phyloP scores from a whole-genome alignment of 2,329 filamentous ascomycete genomes.

The Fusarium begoniae region DNA sequence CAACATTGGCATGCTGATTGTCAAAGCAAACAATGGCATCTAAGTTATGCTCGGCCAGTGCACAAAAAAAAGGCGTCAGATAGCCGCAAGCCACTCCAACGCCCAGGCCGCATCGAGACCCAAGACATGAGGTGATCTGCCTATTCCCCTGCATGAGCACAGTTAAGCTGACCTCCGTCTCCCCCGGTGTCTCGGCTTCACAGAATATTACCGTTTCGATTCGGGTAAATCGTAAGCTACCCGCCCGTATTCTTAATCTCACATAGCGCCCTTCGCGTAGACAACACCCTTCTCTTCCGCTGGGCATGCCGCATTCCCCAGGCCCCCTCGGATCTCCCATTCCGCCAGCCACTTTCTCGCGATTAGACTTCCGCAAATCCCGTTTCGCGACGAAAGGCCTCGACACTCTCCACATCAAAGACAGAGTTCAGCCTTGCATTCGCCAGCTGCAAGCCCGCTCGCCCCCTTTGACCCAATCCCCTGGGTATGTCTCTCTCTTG shows the following conservation, averaged over 20 bases:
- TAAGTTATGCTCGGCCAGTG: neutral
- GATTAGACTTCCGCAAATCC: neutral
- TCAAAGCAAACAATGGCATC: neutral
- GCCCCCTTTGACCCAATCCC: neutral
- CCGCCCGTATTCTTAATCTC: neutral
- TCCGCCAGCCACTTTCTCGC: neutral
- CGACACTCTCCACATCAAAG: constrained; percentile 1
- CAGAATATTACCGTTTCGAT: neutral
- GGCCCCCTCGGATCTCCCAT: neutral
- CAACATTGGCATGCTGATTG: neutral
- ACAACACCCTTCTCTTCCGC: neutral
- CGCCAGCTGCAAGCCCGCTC: constrained; percentile 1
- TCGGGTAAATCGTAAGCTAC: neutral
- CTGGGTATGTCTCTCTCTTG: neutral
- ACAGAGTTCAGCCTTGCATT: constrained; percentile 33
- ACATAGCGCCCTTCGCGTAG: neutral
- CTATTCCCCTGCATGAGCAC: neutral
- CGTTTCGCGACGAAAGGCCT: neutral
- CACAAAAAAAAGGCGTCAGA: neutral
- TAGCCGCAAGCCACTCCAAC: constrained; percentile 26
- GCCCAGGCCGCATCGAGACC: constrained; percentile 24
- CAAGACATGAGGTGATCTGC: neutral
- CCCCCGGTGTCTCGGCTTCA: neutral
- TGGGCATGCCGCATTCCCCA: neutral
- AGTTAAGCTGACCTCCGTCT: neutral